phyloP scores from a whole-genome alignment of 768 basidiomycete genomes.

The Boletus rex-veris region DNA sequence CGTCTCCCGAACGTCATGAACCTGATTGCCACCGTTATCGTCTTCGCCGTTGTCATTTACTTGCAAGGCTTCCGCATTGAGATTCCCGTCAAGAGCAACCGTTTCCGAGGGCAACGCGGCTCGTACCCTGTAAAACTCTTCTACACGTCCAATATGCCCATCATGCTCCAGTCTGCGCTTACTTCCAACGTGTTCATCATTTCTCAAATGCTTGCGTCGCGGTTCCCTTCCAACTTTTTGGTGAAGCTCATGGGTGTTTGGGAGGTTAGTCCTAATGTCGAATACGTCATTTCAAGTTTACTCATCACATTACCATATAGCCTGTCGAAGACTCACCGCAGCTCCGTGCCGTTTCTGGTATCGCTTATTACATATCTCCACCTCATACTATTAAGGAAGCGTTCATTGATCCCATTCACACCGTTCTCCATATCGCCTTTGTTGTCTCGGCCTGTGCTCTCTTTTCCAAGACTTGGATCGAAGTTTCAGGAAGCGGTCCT shows the following conservation, averaged over 20 bases:
- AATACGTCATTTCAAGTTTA: background rate
- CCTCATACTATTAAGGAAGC: slow-evolving; percentile 91
- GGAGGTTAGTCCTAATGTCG: slow-evolving; percentile 64
- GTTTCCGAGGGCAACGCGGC: slow-evolving; percentile 93
- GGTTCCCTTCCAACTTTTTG: slow-evolving; percentile 90
- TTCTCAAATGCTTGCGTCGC: slow-evolving; percentile 88
- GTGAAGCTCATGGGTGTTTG: slow-evolving; percentile 92
- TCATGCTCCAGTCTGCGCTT: slow-evolving; percentile 95
- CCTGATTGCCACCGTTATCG: slow-evolving; percentile 84
- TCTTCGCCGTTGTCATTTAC: slow-evolving; percentile 96
- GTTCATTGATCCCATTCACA: slow-evolving; percentile 91
- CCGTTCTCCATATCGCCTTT: slow-evolving; percentile 84
- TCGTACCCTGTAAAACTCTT: slow-evolving; percentile 97
- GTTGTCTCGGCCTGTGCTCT: slow-evolving; percentile 93
- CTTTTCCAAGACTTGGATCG: slow-evolving; percentile 99
- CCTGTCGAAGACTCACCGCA: slow-evolving; percentile 94
- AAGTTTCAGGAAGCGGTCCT: slow-evolving; percentile 94
- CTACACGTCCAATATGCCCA: slow-evolving; percentile 99
- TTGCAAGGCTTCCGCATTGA: slow-evolving; percentile 98
- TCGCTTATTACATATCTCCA: slow-evolving; percentile 97
- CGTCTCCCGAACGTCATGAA: slow-evolving; percentile 98
- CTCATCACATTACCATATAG: slow-evolving; percentile 38
- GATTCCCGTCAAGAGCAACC: slow-evolving; percentile 96
- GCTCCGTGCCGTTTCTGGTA: slow-evolving; percentile 82
- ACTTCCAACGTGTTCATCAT: slow-evolving; percentile 95